Evolutionary conservation across 2,329 filamentous ascomycete species (phyloP).

Genomic region (Ramularia collo-cygni): DNA sequence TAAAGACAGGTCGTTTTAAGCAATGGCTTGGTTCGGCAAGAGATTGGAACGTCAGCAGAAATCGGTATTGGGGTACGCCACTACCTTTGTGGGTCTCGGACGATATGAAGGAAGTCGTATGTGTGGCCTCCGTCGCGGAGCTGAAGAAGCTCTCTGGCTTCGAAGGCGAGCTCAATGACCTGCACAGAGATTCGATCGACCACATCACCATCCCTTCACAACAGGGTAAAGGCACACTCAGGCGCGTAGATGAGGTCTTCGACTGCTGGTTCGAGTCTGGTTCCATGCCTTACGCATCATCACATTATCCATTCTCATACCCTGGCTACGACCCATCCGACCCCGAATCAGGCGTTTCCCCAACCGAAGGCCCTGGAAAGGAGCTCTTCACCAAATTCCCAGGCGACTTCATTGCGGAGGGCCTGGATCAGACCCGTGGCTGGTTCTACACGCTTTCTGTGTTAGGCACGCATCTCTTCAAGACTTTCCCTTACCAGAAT

Average conservation of each 20-base stretch:
- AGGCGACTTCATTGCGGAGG: constrained; percentile 90
- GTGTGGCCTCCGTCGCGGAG: constrained; percentile 77
- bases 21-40: constrained; percentile 87
- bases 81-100: constrained; percentile 89
- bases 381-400: constrained; percentile 76
- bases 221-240: constrained; percentile 75
- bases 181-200: constrained; percentile 90
- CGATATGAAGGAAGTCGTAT: constrained; percentile 78
- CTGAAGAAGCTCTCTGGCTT: constrained; percentile 82
- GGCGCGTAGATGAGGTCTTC: constrained; percentile 79
- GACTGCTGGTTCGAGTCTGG: constrained; percentile 98
- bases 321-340: constrained; percentile 46
- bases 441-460: constrained; percentile 96
- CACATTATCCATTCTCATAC: constrained; percentile 90
- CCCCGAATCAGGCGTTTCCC: constrained; percentile 23
- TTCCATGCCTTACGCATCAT: constrained; percentile 87
- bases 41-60: constrained; percentile 93
- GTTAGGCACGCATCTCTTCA: constrained; percentile 80
- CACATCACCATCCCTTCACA: constrained; percentile 89
- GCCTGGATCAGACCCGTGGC: constrained; percentile 85
- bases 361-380: constrained; percentile 26
- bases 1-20: constrained; percentile 85
- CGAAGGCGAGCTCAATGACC: constrained; percentile 70
- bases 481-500: constrained; percentile 81
- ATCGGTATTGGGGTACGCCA: constrained; percentile 92